Base-by-base conservation (phyloP, 1,284 basidiomycete genomes). In the Leccinum pachyderme region DNA sequence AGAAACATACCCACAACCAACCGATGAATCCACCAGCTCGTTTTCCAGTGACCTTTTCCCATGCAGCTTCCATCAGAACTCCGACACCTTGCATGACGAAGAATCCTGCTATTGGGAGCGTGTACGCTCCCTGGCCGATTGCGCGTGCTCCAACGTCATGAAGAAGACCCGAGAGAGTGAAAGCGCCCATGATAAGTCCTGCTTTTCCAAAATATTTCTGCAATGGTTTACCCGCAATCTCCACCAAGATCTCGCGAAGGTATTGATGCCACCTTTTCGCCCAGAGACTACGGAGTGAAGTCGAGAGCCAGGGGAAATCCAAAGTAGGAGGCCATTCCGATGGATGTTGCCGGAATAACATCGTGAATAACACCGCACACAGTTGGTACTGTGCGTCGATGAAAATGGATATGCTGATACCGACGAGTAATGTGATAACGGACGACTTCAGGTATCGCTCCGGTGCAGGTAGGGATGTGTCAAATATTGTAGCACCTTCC, bases 131-230 rank as follows among this genome's bases (percentile, higher is more conserved):
- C 7, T 73, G 73, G 2, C 77, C 80, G 78, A 85, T 80, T 4
- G 81, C 82, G 74, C 79, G 84, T 49, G 82, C 62, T 12, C 80
- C 83, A 28, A 77, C 50, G 59, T 81, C 75, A 56, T 88, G 86
- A 15, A 88, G 60, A 3, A 80, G 39, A 3, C 79, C 83, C 0
- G 85, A 87, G 13, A 79, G 59, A 2, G 79, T 49, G 62, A 88
- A 88, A 1, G 77, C 78, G 9, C 83, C 84, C 12, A 87, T 49
- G 7, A 84, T 71, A 3, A 66, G 69, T 5, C 80, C 82, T 4
- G 63, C 55, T 15, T 75, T 74, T 13, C 83, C 84, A 29, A 79
- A 62, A 7, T 80, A 53, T 32, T 60, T 61, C 32, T 61, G 66
- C 12, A 68, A 22, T 1, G 69, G 70, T 15, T 56, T 58, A 22